Conservation (phyloP, 345 rosid genomes). For the Syzygium aqueum region DNA sequence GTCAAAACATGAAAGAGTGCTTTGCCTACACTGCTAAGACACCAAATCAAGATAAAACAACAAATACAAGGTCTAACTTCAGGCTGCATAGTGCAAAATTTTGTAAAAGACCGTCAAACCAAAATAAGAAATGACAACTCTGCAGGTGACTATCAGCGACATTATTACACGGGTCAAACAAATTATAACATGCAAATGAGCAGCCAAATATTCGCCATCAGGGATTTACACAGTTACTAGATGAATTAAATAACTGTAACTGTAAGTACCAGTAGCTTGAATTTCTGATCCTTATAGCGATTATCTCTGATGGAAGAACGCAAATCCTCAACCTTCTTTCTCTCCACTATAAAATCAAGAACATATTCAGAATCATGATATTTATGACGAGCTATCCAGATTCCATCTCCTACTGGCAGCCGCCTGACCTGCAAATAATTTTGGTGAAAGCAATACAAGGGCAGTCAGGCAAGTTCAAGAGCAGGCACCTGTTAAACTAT, state of each 20-base stretch:
- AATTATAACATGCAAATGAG: background rate
- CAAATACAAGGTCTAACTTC: background rate
- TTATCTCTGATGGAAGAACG: constrained; percentile 79
- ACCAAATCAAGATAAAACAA: background rate
- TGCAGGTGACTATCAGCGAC: background rate
- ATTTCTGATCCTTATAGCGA: constrained; percentile 87
- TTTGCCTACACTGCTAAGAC: background rate
- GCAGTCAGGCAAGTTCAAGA: background rate
- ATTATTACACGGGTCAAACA: background rate
- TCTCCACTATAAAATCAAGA: constrained; percentile 90
- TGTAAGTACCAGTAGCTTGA: constrained; percentile 61
- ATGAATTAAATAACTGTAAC: background rate
- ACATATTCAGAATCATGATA: constrained; percentile 51
- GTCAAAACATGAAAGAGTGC: background rate
- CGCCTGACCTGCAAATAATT: constrained; percentile 54
- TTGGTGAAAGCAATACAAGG: background rate
- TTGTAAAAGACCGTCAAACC: background rate
- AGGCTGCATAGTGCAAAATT: background rate
- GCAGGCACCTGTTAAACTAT: background rate
- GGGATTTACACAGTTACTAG: background rate
- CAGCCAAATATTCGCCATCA: background rate
- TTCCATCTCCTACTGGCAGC: constrained; percentile 84
- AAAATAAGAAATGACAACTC: background rate
- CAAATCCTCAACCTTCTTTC: constrained; percentile 79
- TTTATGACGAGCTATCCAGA: constrained; percentile 90